Evolutionary conservation across 2,329 filamentous ascomycete species (phyloP), one percentile per base, ranked within the genome.

Genomic region (Apiospora pterosperma): DNA sequence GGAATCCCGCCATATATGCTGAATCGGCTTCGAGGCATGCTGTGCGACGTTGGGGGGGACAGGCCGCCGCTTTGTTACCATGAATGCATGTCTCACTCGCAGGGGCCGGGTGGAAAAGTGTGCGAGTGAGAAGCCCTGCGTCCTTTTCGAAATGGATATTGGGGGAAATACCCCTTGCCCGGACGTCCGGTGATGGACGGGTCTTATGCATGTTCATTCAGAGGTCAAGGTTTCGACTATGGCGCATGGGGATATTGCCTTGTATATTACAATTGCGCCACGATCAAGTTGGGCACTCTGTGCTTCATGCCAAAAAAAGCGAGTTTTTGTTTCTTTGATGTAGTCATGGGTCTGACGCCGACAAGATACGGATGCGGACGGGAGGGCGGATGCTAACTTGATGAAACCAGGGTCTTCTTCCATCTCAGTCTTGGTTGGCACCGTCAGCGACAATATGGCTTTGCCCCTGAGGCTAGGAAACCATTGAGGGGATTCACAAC

Each of bases 1-100:
- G 48, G n/a, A 21, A 2, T 4, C 4, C 14, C 28, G 25, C 48
- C 48, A 10, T 55, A 34, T 55, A 55, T 55, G 19, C 48, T 55
- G 28, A 55, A 34, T 11, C 48, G 25, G 48, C 48, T 55, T 55
- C 48, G 48, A 55, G 48, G 48, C 48, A 55, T 55, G 28, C 16
- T 55, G 48, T n/a, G 28, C 28, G 7, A 55, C 28, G 19, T 10
- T n/a, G 8, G 48, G 25, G 7, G 48, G 21, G 16, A 55, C 28
- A 34, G 28, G 48, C 16, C 28, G 48, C 48, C 19, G n/a, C 25
- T 55, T 55, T n/a, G 48, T 12, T n/a, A 12, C 12, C 11, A 34
- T 55, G 48, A 25, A 55, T 55, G 48, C 48, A 55, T 55, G 48
- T 55, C 48, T 55, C 48, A 34, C 48, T 55, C n/a, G n/a, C n/a